Conservation (phyloP, 495 filamentous ascomycete genomes). For the Glonium stellatum region DNA sequence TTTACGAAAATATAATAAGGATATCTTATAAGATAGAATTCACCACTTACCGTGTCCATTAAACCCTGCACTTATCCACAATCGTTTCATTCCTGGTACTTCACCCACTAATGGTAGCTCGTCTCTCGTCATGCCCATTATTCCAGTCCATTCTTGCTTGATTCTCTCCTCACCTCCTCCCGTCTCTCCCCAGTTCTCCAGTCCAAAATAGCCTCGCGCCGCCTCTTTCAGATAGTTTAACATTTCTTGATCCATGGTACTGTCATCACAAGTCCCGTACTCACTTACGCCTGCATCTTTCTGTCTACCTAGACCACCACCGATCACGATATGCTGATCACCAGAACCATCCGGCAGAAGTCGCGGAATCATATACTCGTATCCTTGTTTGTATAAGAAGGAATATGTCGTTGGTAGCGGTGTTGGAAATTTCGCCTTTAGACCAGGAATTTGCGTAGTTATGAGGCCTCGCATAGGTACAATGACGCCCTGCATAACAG, state of each 20-base stretch:
- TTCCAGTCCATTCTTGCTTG: conserved; percentile 54
- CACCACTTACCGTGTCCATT: conserved; percentile 46
- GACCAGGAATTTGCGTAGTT: conserved; percentile 54
- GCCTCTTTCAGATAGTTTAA: conserved; percentile 45
- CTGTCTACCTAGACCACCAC: conserved; percentile 54
- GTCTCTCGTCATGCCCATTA: conserved; percentile 54
- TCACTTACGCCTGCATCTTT: conserved; percentile 42
- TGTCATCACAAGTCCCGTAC: conserved; percentile 54
- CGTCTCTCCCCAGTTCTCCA: conserved; percentile 51
- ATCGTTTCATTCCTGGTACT: conserved; percentile 33
- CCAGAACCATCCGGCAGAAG: conserved; percentile 39
- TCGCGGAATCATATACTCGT: conserved; percentile 62
- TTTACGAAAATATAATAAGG: background rate
- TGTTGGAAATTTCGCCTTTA: conserved; percentile 19
- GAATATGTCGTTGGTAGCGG: conserved; percentile 52
- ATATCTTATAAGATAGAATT: background rate
- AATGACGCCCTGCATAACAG: conserved; percentile 51
- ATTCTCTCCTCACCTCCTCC: conserved; percentile 50
- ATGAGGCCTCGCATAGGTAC: conserved; percentile 65
- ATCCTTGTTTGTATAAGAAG: conserved; percentile 53
- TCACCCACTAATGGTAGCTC: conserved; percentile 49
- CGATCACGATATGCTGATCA: conserved; percentile 60
- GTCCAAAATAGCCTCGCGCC: conserved; percentile 48
- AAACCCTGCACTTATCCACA: conserved; percentile 49
- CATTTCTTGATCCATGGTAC: conserved; percentile 46